Evolutionary conservation across 805 yeast species (phyloP).

Genomic region (Ogataea zsoltii): DNA sequence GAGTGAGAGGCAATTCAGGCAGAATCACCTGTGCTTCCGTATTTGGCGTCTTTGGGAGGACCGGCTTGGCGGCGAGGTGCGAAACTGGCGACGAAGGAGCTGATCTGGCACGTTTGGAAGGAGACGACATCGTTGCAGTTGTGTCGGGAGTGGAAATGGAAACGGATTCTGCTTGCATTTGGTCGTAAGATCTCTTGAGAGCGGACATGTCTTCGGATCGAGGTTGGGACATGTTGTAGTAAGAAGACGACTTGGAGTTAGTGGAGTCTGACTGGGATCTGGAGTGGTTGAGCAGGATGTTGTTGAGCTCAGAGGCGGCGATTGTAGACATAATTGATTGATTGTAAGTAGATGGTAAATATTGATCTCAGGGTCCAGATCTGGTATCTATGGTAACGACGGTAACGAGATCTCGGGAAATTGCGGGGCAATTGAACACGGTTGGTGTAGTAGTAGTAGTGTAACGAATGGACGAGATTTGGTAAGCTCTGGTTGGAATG

Average conservation of each 20-base stretch:
- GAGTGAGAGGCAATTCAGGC: conserved; percentile 29
- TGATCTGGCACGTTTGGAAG: conserved; percentile 28
- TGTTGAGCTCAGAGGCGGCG: conserved; percentile 16
- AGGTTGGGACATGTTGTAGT: conserved; percentile 26
- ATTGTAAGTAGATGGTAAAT: background rate
- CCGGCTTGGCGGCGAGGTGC: background rate
- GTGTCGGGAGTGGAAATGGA: conserved; percentile 10
- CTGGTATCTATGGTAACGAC: conserved; percentile 12
- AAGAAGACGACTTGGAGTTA: conserved; percentile 26
- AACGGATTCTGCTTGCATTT: conserved; percentile 12
- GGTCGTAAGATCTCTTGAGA: conserved; percentile 20
- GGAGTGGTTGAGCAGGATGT: conserved; percentile 22
- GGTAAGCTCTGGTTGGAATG: background rate
- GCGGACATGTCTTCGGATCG: conserved; percentile 23
- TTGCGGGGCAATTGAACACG: conserved; percentile 1
- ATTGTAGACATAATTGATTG: conserved; percentile 20
- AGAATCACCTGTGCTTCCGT: background rate
- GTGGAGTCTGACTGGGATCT: conserved; percentile 37
- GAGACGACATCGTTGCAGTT: conserved; percentile 11
- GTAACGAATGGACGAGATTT: conserved; percentile 6
- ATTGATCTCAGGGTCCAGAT: background rate
- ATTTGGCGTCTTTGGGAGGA: conserved; percentile 26
- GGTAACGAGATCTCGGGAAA: background rate
- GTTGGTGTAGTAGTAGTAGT: background rate
- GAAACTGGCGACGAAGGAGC: conserved; percentile 34